Base-by-base conservation (phyloP, 192 early-diverging fungal species). In the Entomortierella parvispora region DNA sequence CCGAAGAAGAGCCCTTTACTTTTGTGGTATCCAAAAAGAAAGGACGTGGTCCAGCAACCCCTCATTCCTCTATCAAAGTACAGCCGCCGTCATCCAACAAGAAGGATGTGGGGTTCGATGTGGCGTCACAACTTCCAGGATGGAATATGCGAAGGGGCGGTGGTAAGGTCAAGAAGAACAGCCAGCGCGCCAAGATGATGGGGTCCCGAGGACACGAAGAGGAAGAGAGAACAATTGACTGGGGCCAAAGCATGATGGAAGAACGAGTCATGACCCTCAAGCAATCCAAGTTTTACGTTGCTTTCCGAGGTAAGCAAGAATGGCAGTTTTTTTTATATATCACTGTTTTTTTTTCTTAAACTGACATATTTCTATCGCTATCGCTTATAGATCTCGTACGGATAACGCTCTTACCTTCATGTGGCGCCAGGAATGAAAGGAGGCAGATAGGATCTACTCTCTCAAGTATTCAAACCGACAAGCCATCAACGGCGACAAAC, bases 141-240 rank as follows among this genome's bases (percentile, higher is more conserved):
- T 77, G 74, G 74, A 33, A 33, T 18, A 37, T 33, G 2, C 45
- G 31, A 15, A 37, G 10, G 37, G 63, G 63, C 23, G 51, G 65
- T 33, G 22, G 37, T 0, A 77, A 58, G 44, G 52, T 68, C n/a
- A 77, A 68, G 49, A 68, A 68, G 43, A 77, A 77, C 48, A 77
- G 74, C 29, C 74, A 77, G 25, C 44, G 74, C 8, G 65, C 74
- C 12, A 77, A 49, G 54, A 77, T 77, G 59, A 60, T 62, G 34
- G 74, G 65, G 0, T 33, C 15, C 3, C 46, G 52, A 53, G 65
- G 49, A 12, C 4, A 20, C 0, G 57, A 47, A 6, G 23, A 50
- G 1, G 64, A 53, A 10, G 20, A 55, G 33, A 48, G 55, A 46
- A 56, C 74, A 4, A 42, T 68, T 22, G 71, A 76, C 10, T 76